Evolutionary conservation across 1,284 basidiomycete species (phyloP).

Genomic region (Leccinum pachyderme): DNA sequence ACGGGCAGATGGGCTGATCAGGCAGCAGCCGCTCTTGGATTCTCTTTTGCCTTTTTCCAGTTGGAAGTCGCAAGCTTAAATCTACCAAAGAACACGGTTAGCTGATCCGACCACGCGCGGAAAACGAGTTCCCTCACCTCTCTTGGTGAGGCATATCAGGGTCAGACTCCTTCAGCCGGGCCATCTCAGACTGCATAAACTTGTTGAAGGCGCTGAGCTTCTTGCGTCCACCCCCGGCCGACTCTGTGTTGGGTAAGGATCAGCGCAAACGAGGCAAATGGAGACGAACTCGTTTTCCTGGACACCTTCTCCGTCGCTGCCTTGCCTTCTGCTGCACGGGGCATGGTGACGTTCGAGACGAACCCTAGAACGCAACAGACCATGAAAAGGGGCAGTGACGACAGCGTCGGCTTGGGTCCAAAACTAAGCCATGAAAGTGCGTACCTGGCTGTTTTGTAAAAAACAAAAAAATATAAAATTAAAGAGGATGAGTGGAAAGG

Average conservation of each 20-base stretch:
- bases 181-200: conserved; percentile 77
- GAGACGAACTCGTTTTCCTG: conserved; percentile 33
- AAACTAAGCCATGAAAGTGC: not conserved
- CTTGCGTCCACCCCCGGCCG: conserved; percentile 43
- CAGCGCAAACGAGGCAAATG: not conserved
- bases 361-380: conserved; percentile 29
- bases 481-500: conserved; percentile 24
- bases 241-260: conserved; percentile 34
- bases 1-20: conserved; percentile 11
- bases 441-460: conserved; percentile 13
- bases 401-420: not conserved
- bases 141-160: conserved; percentile 70
- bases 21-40: conserved; percentile 44
- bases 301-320: conserved; percentile 30
- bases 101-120: conserved; percentile 4
- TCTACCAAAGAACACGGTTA: conserved; percentile 35
- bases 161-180: conserved; percentile 67
- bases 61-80: conserved; percentile 74
- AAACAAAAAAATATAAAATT: conserved; percentile 8
- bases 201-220: conserved; percentile 72
- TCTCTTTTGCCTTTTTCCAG: conserved; percentile 73
- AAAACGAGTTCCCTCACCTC: conserved; percentile 43
- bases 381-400: conserved; percentile 33
- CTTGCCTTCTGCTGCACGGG: conserved; percentile 31
- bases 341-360: conserved; percentile 24